Conservation (phyloP, 345 rosid species). For the Syzygium grande region DNA sequence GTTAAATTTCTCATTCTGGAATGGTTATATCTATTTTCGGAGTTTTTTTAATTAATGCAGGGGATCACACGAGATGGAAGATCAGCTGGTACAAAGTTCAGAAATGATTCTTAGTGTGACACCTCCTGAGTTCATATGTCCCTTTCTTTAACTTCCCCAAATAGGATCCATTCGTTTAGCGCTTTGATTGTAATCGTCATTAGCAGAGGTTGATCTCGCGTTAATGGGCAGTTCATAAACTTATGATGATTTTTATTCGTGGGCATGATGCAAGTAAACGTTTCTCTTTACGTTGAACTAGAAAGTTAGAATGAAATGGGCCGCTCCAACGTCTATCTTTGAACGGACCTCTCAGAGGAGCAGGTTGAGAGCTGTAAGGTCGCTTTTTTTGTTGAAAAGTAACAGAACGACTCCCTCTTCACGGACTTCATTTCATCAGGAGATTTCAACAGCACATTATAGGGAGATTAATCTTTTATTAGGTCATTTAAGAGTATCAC, state of each 20-base stretch:
- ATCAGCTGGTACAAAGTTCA: neutral
- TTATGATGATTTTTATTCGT: neutral
- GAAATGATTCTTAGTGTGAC: neutral
- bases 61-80: neutral
- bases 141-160: neutral
- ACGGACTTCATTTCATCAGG: neutral
- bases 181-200: neutral
- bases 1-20: neutral
- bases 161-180: neutral
- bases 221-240: neutral
- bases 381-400: neutral
- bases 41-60: neutral
- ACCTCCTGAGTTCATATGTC: neutral
- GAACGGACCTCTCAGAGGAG: neutral
- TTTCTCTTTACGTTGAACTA: neutral
- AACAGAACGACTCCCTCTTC: neutral
- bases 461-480: neutral
- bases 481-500: neutral
- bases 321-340: neutral
- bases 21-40: neutral
- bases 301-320: neutral
- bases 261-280: neutral
- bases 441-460: neutral
- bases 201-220: neutral
- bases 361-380: neutral